Evolutionary conservation across 2,329 filamentous ascomycete genomes (phyloP), one percentile per base, ranked within the genome.

Genomic region (Claviceps cyperi): DNA sequence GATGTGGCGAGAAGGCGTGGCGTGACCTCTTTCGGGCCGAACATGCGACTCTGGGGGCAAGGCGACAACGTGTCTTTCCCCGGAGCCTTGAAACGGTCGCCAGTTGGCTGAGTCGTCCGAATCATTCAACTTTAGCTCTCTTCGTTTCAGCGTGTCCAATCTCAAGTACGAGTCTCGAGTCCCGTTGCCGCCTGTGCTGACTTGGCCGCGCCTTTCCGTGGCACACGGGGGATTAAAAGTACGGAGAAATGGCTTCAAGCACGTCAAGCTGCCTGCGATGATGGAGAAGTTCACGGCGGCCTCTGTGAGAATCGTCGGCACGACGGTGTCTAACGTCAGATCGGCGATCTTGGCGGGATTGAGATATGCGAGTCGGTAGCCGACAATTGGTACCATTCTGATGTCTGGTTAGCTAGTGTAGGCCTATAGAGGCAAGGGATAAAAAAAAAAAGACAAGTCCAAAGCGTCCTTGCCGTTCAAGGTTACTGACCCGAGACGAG

Each of bases 201-300:
- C 8, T 21, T 32, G n/a, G 3, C 22, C 37, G 38, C 39, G 14
- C 38, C 49, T 49, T 39, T 51, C 37, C 8, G 43, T 22, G 36
- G 50, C 22, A 14, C 43, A 43, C 4, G 48, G 24, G 8, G 48
- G 45, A 32, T 43, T 46, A 15, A 54, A 52, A 3, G 49, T 51
- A 14, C 32, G 43, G n/a, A 52, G 46, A 17, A 54, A 52, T 3
- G 52, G 52, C 19, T 47, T 50, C 11, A 54, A 43, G 15, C 50
- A 45, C 5, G 52, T 50, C 19, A 54, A 41, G 19, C 50, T 52
- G 9, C 47, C 47, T 19, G 50, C 48, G 2, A 49, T 35, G 14
- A 54, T 50, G 37, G 50, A 49, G 43, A 52, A 50, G 11, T 54
- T 50, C 4, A 52, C 44, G 1, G 43, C 50, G 19, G 28, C 50